A percentile compares a stretch with the other conserved stretches of the same genome.
phyloP scores from a whole-genome alignment of 108 stramenopile species.

The Skeletonema menzelii region DNA sequence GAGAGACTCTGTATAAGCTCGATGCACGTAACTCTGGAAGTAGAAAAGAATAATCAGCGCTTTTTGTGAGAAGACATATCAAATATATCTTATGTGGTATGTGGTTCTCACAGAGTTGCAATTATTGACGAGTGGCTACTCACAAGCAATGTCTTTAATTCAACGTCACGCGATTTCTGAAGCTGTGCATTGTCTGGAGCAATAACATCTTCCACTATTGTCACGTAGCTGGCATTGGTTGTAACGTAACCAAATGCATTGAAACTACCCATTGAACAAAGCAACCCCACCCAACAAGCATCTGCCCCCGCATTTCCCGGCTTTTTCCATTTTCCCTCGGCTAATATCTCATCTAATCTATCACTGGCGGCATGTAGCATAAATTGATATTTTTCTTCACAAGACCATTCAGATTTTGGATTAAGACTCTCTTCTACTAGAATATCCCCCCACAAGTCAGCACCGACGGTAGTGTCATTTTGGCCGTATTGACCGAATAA shows the following conservation, averaged over 20 bases:
- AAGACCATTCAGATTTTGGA: constrained; percentile 36
- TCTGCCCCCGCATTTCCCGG: constrained; percentile 21
- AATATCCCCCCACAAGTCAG: constrained; percentile 16
- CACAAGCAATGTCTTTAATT: constrained; percentile 34
- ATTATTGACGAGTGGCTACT: not conserved
- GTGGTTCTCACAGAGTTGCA: too few species aligned
- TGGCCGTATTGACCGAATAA: constrained; percentile 19
- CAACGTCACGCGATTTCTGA: constrained; percentile 32
- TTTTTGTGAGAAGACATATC: not conserved
- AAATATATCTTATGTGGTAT: too few species aligned
- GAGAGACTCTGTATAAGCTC: constrained; percentile 33
- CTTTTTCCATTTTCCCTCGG: constrained; percentile 33
- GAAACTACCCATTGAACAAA: constrained; percentile 28
- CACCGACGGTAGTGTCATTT: constrained; percentile 5
- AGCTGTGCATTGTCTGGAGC: constrained; percentile 19
- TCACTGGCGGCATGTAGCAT: constrained; percentile 28
- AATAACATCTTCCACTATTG: constrained; percentile 28
- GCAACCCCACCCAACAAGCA: constrained; percentile 41
- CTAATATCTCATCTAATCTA: constrained; percentile 21
- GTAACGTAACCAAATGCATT: constrained; percentile 46
- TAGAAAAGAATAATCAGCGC: not conserved
- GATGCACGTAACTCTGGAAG: constrained; percentile 19
- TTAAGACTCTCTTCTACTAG: constrained; percentile 14
- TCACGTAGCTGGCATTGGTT: constrained; percentile 30
- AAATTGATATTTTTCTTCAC: constrained; percentile 33